These are phyloP conservation scores for Coleophoma eucalyptorum DNA, from an alignment of 2,329 filamentous ascomycete species.

Conservation along the genomic window DNA sequence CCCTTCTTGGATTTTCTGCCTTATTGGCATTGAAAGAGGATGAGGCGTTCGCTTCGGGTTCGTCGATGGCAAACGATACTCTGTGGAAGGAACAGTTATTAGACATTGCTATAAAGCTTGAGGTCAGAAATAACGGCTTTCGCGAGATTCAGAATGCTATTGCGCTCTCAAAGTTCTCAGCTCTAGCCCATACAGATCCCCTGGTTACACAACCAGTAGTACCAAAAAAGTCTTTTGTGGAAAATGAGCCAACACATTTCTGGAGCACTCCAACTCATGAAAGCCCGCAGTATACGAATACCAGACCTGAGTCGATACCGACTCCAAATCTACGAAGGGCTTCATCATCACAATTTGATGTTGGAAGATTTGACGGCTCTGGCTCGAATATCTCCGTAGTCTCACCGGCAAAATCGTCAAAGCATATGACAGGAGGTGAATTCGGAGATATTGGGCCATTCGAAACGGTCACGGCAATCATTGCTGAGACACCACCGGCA, in stretches of 20 bases:
- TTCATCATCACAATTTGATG: background rate
- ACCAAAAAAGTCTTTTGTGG: background rate
- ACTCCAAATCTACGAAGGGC: background rate
- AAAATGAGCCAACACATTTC: background rate
- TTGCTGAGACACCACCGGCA: background rate
- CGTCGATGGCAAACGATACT: background rate
- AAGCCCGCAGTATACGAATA: background rate
- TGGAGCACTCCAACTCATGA: background rate
- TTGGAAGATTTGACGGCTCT: background rate
- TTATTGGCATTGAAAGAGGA: background rate
- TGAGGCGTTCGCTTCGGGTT: background rate
- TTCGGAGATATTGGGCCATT: conserved; percentile 1
- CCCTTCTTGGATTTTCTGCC: background rate
- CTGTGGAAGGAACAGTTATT: background rate
- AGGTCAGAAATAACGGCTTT: background rate
- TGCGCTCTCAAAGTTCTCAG: background rate
- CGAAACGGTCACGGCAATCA: background rate
- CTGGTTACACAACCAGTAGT: background rate
- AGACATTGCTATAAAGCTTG: background rate
- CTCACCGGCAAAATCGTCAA: background rate
- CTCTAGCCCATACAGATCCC: background rate
- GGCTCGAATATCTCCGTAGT: background rate
- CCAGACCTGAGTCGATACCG: background rate
- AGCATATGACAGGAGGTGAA: background rate
- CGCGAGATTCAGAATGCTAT: conserved; percentile 1